Evolutionary conservation across 2,329 filamentous ascomycete genomes (phyloP), one percentile per base, ranked within the genome.

Genomic region (Ophiostoma ulmi): DNA sequence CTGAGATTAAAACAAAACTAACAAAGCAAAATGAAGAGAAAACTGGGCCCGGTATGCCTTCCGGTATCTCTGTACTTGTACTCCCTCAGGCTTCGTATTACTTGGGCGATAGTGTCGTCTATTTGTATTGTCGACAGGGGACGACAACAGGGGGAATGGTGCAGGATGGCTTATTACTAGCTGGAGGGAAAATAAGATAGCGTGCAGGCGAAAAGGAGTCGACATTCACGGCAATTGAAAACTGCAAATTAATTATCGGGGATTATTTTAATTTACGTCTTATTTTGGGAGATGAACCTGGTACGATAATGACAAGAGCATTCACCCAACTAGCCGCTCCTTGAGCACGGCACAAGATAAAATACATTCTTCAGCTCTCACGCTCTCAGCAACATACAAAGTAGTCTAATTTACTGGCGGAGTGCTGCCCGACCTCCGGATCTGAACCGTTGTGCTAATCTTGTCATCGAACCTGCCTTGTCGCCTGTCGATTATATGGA

Each of bases 1-100:
- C 1, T 31, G 8, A 22, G 14, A 26, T 8, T 31, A 61, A 5
- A 61, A 61, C 7, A 11, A 31, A 63, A 63, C 61, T 38, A 38
- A 22, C 13, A 65, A 22, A 39, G 63, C 11, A 48, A 6, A n/a
- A 41, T 64, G 35, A 44, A 44, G 22, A 41, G 11, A 31, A 41
- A 48, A 67, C n/a, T 14, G 38, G n/a, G n/a, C 38, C 65, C 65
- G 39, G 65, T 44, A 67, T 44, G 2, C 3, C 65, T 67, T 67
- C 64, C 13, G 64, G 20, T 38, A 66, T 22, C 64, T 41, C 36
- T 41, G 14, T 31, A n/a, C 38, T 39, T 66, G 64, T 26, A 39
- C 7, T 39, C 38, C 38, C 17, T 48, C 17, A 41, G 35, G n/a
- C 52, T 41, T 66, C 36, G 10, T 66, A 44, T 13, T 36, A n/a